Base-by-base conservation (phyloP, 1,284 basidiomycete species). In the Pseudomicrostroma phylloplanum region DNA sequence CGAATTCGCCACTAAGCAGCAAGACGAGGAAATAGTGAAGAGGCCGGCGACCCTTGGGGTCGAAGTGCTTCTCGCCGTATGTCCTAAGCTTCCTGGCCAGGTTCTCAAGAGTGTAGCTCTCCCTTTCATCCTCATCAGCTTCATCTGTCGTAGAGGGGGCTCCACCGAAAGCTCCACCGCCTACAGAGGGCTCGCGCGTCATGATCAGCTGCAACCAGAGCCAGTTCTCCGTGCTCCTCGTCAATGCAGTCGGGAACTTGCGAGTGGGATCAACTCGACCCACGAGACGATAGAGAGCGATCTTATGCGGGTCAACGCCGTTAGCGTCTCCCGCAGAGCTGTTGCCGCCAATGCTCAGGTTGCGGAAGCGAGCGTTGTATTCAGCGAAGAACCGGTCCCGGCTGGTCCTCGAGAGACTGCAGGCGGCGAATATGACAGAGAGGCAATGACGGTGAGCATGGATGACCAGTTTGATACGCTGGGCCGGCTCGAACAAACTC, bases 161-260 rank as follows among this genome's bases (percentile, higher is more conserved):
- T 15, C 57, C 64, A 26, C 68, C 67, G 41, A 64, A 67, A 15
- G 60, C 69, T 13, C 51, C 51, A 13, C 19, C 21, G 13, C 56
- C 59, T 12, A 65, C 66, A 57, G 74, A 74, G 15, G 67, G 59
- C 69, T 85, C 84, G 53, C 82, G 74, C 13, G 83, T 81, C 39
- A 97, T 88, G 17, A 87, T 85, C 19, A 98, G 85, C 82, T 99
- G 94, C 82, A 96, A 87, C 94, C 94, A 99, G 42, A 97, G 83
- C 94, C 96, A 99, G 80, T 97, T 94, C 78, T 97, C 94, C 3
- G 91, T 94, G 7, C 91, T 94, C 17, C 86, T 85, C 0, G 92
- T 96, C 6, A 97, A 90, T 56, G 89, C 86, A 9, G 86, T 85
- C 0, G 93, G 88, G 70, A 87, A 89, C 64, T 91, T 85, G 60